These are phyloP conservation scores for Cytospora piceae DNA, from an alignment of 2,329 filamentous ascomycete species.

Conservation along the genomic window DNA sequence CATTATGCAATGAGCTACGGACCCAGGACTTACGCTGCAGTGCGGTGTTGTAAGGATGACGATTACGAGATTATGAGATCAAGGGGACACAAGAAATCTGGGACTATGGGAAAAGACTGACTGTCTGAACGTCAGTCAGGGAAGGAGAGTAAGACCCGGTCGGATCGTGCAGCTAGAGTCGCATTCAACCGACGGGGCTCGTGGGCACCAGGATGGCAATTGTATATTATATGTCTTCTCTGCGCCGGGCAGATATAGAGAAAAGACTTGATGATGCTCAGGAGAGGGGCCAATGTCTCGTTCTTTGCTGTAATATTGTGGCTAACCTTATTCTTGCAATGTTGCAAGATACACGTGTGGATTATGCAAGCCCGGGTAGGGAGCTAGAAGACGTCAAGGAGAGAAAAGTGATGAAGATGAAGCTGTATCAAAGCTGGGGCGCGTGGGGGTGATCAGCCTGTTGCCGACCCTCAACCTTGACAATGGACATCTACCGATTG, in stretches of 20 bases:
- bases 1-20: neutral
- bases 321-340: too few species aligned
- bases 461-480: neutral
- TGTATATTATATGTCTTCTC: neutral
- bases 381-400: too few species aligned
- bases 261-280: neutral
- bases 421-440: too few species aligned
- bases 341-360: too few species aligned
- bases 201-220: neutral
- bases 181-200: neutral
- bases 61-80: neutral
- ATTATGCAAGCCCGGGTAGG: neutral
- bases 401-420: neutral
- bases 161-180: neutral
- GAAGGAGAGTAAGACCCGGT: neutral
- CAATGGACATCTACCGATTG: slow-evolving; percentile 15
- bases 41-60: neutral
- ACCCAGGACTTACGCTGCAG: neutral
- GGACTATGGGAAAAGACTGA: neutral
- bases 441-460: neutral
- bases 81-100: too few species aligned
- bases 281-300: too few species aligned
- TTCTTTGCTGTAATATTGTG: too few species aligned
- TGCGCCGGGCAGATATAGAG: neutral
- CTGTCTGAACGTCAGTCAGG: neutral